These are phyloP conservation scores for Ajuga reptans DNA, from an alignment of 305 asterid genomes.

Conservation along the genomic window DNA sequence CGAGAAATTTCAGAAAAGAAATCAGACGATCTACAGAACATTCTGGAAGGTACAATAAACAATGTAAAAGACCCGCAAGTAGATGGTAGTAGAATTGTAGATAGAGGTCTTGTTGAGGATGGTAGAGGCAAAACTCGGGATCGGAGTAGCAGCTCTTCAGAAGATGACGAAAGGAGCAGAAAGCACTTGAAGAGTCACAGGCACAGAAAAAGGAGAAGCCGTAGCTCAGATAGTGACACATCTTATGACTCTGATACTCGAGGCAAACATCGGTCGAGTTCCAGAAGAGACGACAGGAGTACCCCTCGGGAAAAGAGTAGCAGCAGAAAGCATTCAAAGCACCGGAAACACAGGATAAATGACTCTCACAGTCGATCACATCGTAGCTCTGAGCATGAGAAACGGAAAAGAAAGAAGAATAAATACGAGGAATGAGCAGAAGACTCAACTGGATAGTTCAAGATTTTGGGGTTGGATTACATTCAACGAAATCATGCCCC, in stretches of 20 bases:
- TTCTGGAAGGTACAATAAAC: slow-evolving; percentile 19
- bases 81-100: not conserved
- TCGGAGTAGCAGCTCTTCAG: slow-evolving; percentile 44
- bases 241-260: slow-evolving; percentile 37
- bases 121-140: slow-evolving; percentile 22
- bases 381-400: slow-evolving; percentile 40
- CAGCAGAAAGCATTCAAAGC: slow-evolving; percentile 63
- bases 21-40: slow-evolving; percentile 9
- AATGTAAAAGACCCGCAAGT: not conserved
- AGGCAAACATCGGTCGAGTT: slow-evolving; percentile 38
- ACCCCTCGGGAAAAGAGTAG: slow-evolving; percentile 46
- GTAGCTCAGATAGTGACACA: slow-evolving; percentile 33
- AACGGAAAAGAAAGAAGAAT: slow-evolving; percentile 42
- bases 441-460: not conserved
- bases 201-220: slow-evolving; percentile 36
- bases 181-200: slow-evolving; percentile 42
- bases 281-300: slow-evolving; percentile 45
- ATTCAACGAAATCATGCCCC: too few relatives aligned
- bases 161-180: slow-evolving; percentile 49
- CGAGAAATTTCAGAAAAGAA: slow-evolving; percentile 17
- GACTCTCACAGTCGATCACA: slow-evolving; percentile 54
- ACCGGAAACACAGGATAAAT: slow-evolving; percentile 53
- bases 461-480: too few relatives aligned
- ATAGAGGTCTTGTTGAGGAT: slow-evolving; percentile 18
- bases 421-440: slow-evolving; percentile 35